Base-by-base conservation (phyloP, 2,329 filamentous ascomycete species). In the Ophiostoma quercus region DNA sequence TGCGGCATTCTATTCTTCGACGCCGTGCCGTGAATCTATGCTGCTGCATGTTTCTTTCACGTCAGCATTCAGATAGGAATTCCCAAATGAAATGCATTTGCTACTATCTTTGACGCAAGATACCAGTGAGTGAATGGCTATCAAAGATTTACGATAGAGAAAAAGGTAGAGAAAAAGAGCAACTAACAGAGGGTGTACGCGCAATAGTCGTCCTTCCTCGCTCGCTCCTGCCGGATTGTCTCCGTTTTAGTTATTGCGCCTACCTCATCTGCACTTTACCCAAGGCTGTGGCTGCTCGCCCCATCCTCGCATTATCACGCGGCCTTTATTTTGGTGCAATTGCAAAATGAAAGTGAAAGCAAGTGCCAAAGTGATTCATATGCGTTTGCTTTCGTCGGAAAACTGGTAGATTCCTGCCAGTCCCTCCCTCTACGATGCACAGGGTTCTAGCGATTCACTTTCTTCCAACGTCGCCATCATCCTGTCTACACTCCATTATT, bases 401-500 rank as follows among this genome's bases (percentile, higher is more conserved):
- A 62, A 6, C 14, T 14, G 12, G 1, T 32, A 62, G 11, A 8
- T 34, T 41, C 2, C 11, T 9, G 14, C 2, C 11, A 41, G 39
- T 41, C 39, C 39, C 14, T 41, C 39, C 11, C 12, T 41, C 11
- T 41, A 41, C 39, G 12, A 3, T 12, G 39, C 12, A 41, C 39
- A 14, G 3, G 14, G 39, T 41, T 12, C 12, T 41, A 41, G 39
- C 39, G 11, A 62, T 62, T 62, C 57, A 62, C 25, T 62, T 62
- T 62, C 57, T 32, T 29, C 22, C 51, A 57, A 25, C 51, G 22
- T 25, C n/a, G 51, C 51, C 51, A 25, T 57, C 51, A 25, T 54
- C 51, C 22, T 25, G n/a, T 25, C 51, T 22, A 12, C 51, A 57
- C 54, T 63, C 19, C 29, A 63, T 63, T n/a, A 63, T 63, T 63